Conservation (phyloP, 768 basidiomycete species). For the Heimioporus sp. region DNA sequence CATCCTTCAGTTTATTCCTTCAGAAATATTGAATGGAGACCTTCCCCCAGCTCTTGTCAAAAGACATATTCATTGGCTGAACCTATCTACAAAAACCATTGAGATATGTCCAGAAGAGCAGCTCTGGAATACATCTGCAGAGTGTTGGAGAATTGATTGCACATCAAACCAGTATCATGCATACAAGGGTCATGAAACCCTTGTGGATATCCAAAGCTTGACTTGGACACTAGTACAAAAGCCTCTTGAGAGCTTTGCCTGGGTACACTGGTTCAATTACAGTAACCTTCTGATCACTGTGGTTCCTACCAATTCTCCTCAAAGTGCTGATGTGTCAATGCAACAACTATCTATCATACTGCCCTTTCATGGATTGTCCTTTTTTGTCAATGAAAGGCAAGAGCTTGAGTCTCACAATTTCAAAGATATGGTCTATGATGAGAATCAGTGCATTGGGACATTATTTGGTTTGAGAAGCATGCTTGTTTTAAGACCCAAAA, state of each 20-base stretch:
- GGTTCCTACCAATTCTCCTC: too few species aligned
- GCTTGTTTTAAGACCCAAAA: not conserved
- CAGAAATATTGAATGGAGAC: constrained; percentile 9
- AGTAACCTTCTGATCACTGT: too few species aligned
- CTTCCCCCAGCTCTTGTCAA: constrained; percentile 16
- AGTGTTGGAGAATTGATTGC: too few species aligned
- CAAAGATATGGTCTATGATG: too few species aligned
- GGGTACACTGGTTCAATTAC: too few species aligned
- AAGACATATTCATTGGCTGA: constrained; percentile 19
- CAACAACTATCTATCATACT: not conserved
- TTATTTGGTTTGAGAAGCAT: not conserved
- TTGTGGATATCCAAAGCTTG: constrained; percentile 20
- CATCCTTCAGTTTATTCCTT: constrained; percentile 14
- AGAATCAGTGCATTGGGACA: not conserved
- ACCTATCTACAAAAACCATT: too few species aligned
- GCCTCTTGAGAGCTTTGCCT: constrained; percentile 10
- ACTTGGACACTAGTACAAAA: constrained; percentile 17
- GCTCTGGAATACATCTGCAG: too few species aligned
- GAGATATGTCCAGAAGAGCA: too few species aligned
- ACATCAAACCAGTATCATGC: too few species aligned
- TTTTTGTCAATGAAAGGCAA: not conserved
- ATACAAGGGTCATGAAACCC: not conserved
- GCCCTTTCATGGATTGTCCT: not conserved
- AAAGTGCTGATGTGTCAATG: too few species aligned
- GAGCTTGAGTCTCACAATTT: too few species aligned